Evolutionary conservation across 495 filamentous ascomycete species (phyloP).

Genomic region (Hypoxylon perforatum): DNA sequence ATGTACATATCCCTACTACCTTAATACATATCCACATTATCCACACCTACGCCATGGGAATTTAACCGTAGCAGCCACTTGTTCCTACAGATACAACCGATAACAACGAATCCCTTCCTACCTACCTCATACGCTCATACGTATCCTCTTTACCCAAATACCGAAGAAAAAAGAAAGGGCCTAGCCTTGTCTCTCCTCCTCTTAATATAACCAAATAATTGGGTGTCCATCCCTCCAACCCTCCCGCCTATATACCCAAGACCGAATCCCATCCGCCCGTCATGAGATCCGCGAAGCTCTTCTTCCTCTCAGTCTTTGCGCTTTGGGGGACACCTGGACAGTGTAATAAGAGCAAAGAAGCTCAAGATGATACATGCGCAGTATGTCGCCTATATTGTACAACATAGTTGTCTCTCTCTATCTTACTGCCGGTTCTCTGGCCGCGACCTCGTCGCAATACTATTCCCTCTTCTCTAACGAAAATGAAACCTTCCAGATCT

Average conservation of each 20-base stretch:
- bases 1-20: constrained; percentile 20
- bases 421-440: constrained; percentile 38
- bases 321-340: constrained; percentile 67
- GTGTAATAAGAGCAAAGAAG: constrained; percentile 51
- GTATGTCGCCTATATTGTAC: constrained; percentile 51
- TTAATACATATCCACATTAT: too few species aligned
- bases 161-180: constrained; percentile 25
- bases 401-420: constrained; percentile 39
- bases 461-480: constrained; percentile 50
- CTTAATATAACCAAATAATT: constrained; percentile 37
- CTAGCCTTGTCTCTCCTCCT: constrained; percentile 32
- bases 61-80: constrained; percentile 37
- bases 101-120: constrained; percentile 16
- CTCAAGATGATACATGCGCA: constrained; percentile 57
- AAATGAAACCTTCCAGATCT: constrained; percentile 58
- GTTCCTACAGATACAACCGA: constrained; percentile 6
- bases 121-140: constrained; percentile 21
- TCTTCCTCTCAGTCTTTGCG: constrained; percentile 81
- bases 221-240: constrained; percentile 19
- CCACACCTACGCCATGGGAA: constrained; percentile 8
- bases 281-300: constrained; percentile 76
- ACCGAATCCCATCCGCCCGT: constrained; percentile 37
- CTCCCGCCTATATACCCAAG: constrained; percentile 32
- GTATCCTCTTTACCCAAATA: constrained; percentile 19
- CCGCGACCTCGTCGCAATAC: constrained; percentile 34